Percentiles rank a stretch among this genome's conserved stretches.
Evolutionary conservation across 2,329 filamentous ascomycete genomes (phyloP).

Genomic region (Beauveria sp.): DNA sequence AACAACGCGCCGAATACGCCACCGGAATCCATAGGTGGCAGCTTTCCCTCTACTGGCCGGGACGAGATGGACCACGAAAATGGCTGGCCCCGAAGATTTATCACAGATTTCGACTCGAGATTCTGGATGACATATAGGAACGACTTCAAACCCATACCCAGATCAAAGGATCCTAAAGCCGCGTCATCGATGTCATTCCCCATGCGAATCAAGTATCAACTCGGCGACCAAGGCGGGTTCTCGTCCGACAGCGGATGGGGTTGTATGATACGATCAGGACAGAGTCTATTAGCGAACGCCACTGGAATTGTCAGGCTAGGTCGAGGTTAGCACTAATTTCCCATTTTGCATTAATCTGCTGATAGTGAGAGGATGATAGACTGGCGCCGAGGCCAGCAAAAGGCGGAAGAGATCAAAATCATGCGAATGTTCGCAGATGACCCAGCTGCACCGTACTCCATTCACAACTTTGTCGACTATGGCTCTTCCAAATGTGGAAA

Average conservation of each 20-base stretch:
- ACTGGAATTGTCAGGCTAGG: slow-evolving; percentile 66
- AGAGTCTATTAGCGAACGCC: slow-evolving; percentile 85
- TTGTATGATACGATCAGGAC: slow-evolving; percentile 96
- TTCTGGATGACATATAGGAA: slow-evolving; percentile 97
- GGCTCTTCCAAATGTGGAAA: slow-evolving; percentile 84
- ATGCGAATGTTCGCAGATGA: slow-evolving; percentile 83
- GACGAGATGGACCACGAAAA: slow-evolving; percentile 36
- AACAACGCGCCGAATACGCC: slow-evolving; percentile 35
- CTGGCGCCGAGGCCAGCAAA: slow-evolving; percentile 61
- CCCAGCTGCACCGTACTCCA: slow-evolving; percentile 78
- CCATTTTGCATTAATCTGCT: background rate
- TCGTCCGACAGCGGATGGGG: slow-evolving; percentile 95
- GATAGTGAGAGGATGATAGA: slow-evolving; percentile 43
- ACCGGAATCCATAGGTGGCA: slow-evolving; percentile 41
- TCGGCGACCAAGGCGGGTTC: slow-evolving; percentile 74
- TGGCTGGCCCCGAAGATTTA: slow-evolving; percentile 77
- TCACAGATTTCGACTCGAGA: slow-evolving; percentile 86
- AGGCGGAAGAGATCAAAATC: slow-evolving; percentile 58
- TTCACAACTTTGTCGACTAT: slow-evolving; percentile 87
- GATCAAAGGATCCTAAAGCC: slow-evolving; percentile 67
- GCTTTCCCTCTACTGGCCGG: slow-evolving; percentile 43
- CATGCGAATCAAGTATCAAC: slow-evolving; percentile 73
- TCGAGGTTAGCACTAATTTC: slow-evolving; percentile 51
- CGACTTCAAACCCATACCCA: slow-evolving; percentile 74
- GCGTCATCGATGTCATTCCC: slow-evolving; percentile 67